Conservation (phyloP, 2,329 filamentous ascomycete species). For the Aureobasidium vineae region DNA sequence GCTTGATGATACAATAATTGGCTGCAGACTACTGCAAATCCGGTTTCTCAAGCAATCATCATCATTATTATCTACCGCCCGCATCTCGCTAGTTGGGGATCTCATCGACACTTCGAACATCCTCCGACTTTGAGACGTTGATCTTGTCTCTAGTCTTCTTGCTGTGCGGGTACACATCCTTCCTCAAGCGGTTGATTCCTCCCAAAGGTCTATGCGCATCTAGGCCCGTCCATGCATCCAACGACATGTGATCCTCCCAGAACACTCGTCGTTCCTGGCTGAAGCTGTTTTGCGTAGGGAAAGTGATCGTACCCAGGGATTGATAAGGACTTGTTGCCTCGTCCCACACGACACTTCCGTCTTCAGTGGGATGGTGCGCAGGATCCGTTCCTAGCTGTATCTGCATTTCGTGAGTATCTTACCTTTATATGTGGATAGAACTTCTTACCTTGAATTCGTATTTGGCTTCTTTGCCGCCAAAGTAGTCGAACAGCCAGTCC, state of each 20-base stretch:
- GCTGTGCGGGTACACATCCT: conserved; percentile 36
- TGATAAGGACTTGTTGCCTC: conserved; percentile 38
- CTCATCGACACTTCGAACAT: conserved; percentile 31
- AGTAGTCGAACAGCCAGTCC: conserved; percentile 36
- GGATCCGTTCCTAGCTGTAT: conserved; percentile 37
- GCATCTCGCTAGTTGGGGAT: conserved; percentile 30
- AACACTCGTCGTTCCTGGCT: conserved; percentile 32
- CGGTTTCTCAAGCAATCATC: not conserved
- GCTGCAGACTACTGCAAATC: not conserved
- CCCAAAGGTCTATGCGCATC: conserved; percentile 35
- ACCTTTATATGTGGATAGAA: not conserved
- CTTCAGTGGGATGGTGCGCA: conserved; percentile 36
- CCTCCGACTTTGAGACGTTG: conserved; percentile 31
- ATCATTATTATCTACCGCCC: not conserved
- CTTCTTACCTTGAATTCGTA: conserved; percentile 35
- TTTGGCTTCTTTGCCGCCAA: conserved; percentile 32
- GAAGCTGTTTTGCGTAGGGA: conserved; percentile 36
- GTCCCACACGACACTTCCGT: conserved; percentile 37
- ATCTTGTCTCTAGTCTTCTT: conserved; percentile 32
- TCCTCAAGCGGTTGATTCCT: conserved; percentile 36
- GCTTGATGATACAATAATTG: conserved; percentile 15
- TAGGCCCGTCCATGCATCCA: conserved; percentile 36
- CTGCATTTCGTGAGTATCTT: conserved; percentile 19
- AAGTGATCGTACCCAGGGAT: conserved; percentile 34
- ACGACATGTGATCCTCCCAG: conserved; percentile 38